A percentile compares a stretch with the other conserved stretches of the same genome.
Conservation (phyloP, 2,329 filamentous ascomycete species). For the Tympanopsis confertula region DNA sequence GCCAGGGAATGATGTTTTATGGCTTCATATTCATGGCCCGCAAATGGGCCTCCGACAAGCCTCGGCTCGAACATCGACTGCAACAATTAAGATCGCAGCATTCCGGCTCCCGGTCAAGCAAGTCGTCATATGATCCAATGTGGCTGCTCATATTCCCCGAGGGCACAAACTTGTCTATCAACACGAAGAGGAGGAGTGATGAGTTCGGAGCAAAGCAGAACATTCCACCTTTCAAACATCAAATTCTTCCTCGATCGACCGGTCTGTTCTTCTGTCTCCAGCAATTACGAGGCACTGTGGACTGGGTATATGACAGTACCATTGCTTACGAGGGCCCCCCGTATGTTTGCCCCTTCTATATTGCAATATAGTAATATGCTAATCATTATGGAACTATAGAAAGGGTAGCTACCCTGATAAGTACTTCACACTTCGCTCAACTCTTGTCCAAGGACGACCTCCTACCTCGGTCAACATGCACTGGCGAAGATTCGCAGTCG, state of each 20-base stretch:
- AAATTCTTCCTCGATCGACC: conserved; percentile 47
- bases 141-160: conserved; percentile 58
- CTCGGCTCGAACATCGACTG: conserved; percentile 42
- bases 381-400: conserved; percentile 6
- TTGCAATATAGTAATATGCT: conserved; percentile 30
- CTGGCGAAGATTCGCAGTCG: conserved; percentile 32
- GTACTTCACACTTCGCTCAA: conserved; percentile 27
- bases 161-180: conserved; percentile 47
- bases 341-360: conserved; percentile 19
- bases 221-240: conserved; percentile 43
- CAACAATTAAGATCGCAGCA: conserved; percentile 36
- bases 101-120: conserved; percentile 24
- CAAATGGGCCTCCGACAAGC: conserved; percentile 50
- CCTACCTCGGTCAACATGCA: conserved; percentile 40
- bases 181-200: conserved; percentile 41
- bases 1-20: conserved; percentile 52
- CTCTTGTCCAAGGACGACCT: conserved; percentile 34
- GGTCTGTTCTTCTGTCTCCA: conserved; percentile 50
- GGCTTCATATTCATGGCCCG: conserved; percentile 55
- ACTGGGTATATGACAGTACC: conserved; percentile 50
- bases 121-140: conserved; percentile 36
- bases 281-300: conserved; percentile 43
- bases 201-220: conserved; percentile 44
- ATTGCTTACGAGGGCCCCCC: conserved; percentile 11
- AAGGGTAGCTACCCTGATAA: conserved; percentile 1